phyloP scores from a whole-genome alignment of 108 stramenopile species.

The Cyclostephanos tholiformis region DNA sequence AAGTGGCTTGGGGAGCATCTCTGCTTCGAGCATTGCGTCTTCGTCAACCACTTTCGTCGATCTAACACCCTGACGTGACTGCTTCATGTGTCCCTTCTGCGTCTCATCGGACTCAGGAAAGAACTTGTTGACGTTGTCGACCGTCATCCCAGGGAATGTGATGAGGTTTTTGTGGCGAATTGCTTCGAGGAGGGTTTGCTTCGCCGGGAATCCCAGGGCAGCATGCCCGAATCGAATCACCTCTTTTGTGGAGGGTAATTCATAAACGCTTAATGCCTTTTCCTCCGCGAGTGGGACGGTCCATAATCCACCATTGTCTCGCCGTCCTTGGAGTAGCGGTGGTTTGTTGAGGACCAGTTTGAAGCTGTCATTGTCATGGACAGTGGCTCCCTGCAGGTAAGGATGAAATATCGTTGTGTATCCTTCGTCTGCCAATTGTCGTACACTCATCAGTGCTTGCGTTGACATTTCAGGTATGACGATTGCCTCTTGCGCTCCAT shows the following conservation, averaged over 20 bases:
- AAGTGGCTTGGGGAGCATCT: no score
- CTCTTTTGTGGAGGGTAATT: not conserved
- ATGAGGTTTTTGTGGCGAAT: not conserved
- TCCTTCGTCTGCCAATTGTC: not conserved
- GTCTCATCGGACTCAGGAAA: not conserved
- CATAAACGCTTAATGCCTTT: constrained; percentile 7
- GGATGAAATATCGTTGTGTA: constrained; percentile 13
- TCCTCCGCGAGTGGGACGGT: not conserved
- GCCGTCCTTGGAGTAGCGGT: constrained; percentile 8
- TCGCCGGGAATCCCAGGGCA: not conserved
- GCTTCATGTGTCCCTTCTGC: not conserved
- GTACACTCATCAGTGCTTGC: not conserved
- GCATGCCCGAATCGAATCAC: constrained; percentile 1
- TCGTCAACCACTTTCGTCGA: not conserved
- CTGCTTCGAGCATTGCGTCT: not conserved
- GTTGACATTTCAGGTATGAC: not conserved
- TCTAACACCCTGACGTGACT: not conserved
- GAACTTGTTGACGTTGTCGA: not conserved
- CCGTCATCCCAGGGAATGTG: constrained; percentile 1
- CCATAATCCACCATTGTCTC: not conserved
- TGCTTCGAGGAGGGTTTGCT: not conserved
- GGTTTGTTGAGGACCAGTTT: not conserved
- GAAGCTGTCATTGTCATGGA: not conserved
- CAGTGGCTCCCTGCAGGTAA: not conserved
- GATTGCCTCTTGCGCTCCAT: not conserved